Conservation (phyloP, 1,139 yeast species). For the Yamadazyma oceani region DNA sequence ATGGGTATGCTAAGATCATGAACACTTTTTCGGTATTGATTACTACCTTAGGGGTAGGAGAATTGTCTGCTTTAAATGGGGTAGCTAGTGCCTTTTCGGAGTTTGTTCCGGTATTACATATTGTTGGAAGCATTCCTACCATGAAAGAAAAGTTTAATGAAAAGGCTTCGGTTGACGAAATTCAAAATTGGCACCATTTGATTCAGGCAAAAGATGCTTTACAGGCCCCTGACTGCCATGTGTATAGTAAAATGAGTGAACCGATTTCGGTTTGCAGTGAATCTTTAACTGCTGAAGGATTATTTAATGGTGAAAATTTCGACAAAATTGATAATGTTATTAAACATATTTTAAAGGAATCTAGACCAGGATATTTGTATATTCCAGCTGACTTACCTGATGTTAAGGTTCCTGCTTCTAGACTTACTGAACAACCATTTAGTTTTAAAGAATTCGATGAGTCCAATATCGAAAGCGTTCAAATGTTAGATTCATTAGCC, state of each 20-base stretch:
- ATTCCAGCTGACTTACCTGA: constrained; percentile 71
- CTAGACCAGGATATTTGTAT: constrained; percentile 79
- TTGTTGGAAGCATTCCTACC: constrained; percentile 67
- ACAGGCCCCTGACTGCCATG: constrained; percentile 53
- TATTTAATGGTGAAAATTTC: constrained; percentile 37
- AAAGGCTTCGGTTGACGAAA: constrained; percentile 26
- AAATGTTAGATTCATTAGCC: constrained; percentile 39
- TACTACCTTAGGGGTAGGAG: constrained; percentile 85
- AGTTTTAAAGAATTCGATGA: constrained; percentile 26
- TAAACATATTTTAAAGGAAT: constrained; percentile 49
- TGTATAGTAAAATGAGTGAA: constrained; percentile 61
- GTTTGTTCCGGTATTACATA: constrained; percentile 73
- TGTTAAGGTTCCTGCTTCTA: constrained; percentile 40
- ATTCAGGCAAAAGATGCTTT: constrained; percentile 56
- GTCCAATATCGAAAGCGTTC: constrained; percentile 9
- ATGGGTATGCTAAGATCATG: constrained; percentile 67
- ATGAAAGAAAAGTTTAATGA: constrained; percentile 34
- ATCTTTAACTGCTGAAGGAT: constrained; percentile 47
- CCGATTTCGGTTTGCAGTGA: constrained; percentile 62
- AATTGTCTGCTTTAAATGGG: constrained; percentile 81
- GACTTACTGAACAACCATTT: constrained; percentile 25
- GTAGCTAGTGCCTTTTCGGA: constrained; percentile 82
- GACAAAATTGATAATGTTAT: constrained; percentile 62
- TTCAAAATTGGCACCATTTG: constrained; percentile 61
- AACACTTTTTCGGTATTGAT: constrained; percentile 46